Base-by-base conservation (phyloP, 208 protist species). In the Jaenimonas drosophilae region DNA sequence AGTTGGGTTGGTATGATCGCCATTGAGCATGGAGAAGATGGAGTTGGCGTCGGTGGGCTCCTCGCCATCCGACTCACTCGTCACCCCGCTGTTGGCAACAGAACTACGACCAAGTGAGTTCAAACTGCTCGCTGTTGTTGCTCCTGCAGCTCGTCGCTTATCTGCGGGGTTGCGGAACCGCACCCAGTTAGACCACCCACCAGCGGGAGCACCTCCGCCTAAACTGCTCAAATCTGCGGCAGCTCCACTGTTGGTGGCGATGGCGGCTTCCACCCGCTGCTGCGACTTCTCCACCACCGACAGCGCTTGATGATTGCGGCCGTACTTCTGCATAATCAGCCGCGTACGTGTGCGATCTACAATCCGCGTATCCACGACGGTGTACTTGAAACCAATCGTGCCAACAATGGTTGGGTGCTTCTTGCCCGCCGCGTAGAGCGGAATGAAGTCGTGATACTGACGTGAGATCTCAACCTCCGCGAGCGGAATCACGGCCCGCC, bases 311-410 rank as follows among this genome's bases (percentile, higher is more conserved):
- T 24, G 9, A 11, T 21, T 11, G 11, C 37, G 16, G 9, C 6
- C 23, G 9, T 62, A 34, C 20, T 47, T 34, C 52, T 43, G 36
- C 43, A 63, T 69, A 16, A 64, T 23, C 1, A 85, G 39, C 4
- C 54, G 39, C 28, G 58, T 41, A 2, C 76, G 76, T 7, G 61
- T 79, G 31, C 41, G 64, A 43, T 88, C 75, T 3, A 77, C 64
- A 36, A 87, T 17, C 26, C 79, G 64, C 5, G 86, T 41, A 52
- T 92, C 64, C 12, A 73, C 68, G 3, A 88, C 66, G 0, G 62
- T 62, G 64, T 73, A 92, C 49, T 79, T 86, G 54, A 88, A 72
- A 46, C 83, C 83, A 26, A 92, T 62, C 39, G 70, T 53, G 49
- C 83, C 78, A 30, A 65, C 21, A 11, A n/a, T 28, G 23, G 12